Evolutionary conservation across 2,329 filamentous ascomycete genomes (phyloP).

Genomic region (Phyllosticta citribraziliensis): DNA sequence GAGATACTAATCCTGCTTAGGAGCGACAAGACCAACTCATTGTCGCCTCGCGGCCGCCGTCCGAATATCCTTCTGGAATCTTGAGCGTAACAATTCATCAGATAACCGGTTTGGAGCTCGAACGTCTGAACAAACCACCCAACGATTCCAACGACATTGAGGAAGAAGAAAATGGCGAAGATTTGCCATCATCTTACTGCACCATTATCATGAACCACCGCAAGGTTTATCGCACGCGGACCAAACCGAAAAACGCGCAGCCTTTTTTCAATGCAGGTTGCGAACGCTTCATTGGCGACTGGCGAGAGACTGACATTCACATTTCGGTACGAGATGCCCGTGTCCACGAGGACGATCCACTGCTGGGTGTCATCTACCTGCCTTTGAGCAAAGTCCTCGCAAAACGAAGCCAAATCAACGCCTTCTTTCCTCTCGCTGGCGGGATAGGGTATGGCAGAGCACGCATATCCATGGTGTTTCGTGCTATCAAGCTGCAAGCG

Average conservation of each 20-base stretch:
- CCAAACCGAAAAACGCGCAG: conserved; percentile 68
- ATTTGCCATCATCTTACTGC: conserved; percentile 61
- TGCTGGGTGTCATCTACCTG: conserved; percentile 62
- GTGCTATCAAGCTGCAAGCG: conserved; percentile 55
- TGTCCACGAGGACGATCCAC: conserved; percentile 57
- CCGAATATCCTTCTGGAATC: conserved; percentile 54
- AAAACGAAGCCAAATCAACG: conserved; percentile 54
- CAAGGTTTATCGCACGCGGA: conserved; percentile 59
- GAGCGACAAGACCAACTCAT: conserved; percentile 50
- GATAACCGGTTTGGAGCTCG: conserved; percentile 57
- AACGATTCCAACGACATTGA: conserved; percentile 44
- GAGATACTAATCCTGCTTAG: conserved; percentile 11
- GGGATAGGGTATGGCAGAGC: conserved; percentile 63
- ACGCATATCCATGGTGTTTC: conserved; percentile 63
- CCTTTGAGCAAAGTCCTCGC: conserved; percentile 53
- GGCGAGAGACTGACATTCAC: conserved; percentile 56
- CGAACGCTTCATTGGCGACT: conserved; percentile 62
- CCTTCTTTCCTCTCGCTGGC: conserved; percentile 57
- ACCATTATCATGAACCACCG: conserved; percentile 64
- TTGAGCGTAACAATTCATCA: conserved; percentile 64
- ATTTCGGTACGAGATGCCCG: conserved; percentile 58
- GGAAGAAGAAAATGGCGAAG: conserved; percentile 50
- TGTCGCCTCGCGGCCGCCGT: conserved; percentile 55
- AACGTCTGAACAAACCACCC: conserved; percentile 45
- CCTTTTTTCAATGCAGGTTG: conserved; percentile 72